Evolutionary conservation across 768 basidiomycete genomes (phyloP).

Genomic region (Rhodotorula paludigena): DNA sequence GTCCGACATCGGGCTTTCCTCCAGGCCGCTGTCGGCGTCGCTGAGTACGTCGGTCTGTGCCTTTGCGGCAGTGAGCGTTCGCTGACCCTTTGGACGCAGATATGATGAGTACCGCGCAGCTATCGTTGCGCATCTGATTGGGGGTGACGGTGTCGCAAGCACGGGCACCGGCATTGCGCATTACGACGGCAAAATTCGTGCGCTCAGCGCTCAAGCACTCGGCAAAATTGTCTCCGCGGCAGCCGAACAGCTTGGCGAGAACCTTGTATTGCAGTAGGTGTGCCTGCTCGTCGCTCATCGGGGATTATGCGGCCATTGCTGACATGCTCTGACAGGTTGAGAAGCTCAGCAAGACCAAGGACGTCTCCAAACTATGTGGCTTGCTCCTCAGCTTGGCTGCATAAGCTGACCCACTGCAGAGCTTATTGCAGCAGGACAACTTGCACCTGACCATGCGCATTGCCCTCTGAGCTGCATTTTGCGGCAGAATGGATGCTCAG

Average conservation of each 20-base stretch:
- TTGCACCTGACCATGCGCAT: constrained; percentile 51
- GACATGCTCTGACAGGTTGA: too few relatives aligned
- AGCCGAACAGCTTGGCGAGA: constrained; percentile 48
- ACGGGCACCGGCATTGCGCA: constrained; percentile 69
- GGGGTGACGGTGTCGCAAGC: constrained; percentile 41
- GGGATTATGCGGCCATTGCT: not conserved
- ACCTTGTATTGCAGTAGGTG: constrained; percentile 56
- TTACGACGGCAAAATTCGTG: constrained; percentile 80
- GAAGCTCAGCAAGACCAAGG: constrained; percentile 53
- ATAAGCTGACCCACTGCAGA: constrained; percentile 60
- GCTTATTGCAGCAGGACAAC: constrained; percentile 2
- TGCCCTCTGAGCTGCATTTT: too few relatives aligned
- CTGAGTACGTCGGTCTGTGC: too few relatives aligned
- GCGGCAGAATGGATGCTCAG: constrained; percentile 51
- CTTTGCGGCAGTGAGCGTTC: too few relatives aligned
- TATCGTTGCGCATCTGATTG: constrained; percentile 67
- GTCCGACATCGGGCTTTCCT: constrained; percentile 63
- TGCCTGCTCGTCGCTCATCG: constrained; percentile 1
- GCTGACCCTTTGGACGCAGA: too few relatives aligned
- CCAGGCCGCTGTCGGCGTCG: constrained; percentile 17
- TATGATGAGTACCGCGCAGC: constrained; percentile 67
- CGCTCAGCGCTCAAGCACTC: constrained; percentile 70
- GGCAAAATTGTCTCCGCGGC: constrained; percentile 63
- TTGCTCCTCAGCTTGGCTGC: constrained; percentile 68
- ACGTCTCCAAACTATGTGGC: constrained; percentile 72